Evolutionary conservation across 2,329 filamentous ascomycete genomes (phyloP), one percentile per base, ranked within the genome.

Genomic region (Zelopaecilomyces penicillatus): DNA sequence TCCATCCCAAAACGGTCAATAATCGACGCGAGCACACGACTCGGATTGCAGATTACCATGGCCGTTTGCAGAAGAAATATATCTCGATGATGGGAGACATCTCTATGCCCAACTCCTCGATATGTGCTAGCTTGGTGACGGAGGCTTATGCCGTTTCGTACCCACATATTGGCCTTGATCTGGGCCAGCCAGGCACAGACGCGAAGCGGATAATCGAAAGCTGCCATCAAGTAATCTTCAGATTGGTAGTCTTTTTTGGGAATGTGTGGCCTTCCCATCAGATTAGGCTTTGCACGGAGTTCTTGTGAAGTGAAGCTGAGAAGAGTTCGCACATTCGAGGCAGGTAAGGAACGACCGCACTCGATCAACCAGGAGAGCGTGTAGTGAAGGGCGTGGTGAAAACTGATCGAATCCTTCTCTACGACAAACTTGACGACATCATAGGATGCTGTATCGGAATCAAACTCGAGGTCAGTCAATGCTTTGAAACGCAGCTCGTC

Each of bases 91-190:
- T 96, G 91, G 2, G 88, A 89, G 19, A 96, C 86, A 63, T 98
- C 93, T 52, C 93, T 77, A 57, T 94, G 87, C 8, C 82, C 80
- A 10, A 96, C 88, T 35, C 88, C 90, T 11, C 89, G 83, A 61
- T 98, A 98, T 12, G 90, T 93, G 42, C 85, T 85, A 61, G 94
- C 93, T 65, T 98, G 93, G 62, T 98, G 93, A 34, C 91, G 82
- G 42, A 98, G 76, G 56, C 91, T 97, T 59, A 98, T 88, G 2
- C 93, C 93, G 60, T 98, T 98, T 45, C 93, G 82, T 51, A 98
- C 91, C 93, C 94, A 98, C 82, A 97, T 95, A 42, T 89, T 87
- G 12, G 91, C 89, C 63, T 95, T 95, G 81, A 98, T 97, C 68
- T 98, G 94, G 5, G 93, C 87, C 30, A 98, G 73, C 93, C 93